Conservation (phyloP, 352 stramenopile genomes). For the Salisapilia sapeloensis region DNA sequence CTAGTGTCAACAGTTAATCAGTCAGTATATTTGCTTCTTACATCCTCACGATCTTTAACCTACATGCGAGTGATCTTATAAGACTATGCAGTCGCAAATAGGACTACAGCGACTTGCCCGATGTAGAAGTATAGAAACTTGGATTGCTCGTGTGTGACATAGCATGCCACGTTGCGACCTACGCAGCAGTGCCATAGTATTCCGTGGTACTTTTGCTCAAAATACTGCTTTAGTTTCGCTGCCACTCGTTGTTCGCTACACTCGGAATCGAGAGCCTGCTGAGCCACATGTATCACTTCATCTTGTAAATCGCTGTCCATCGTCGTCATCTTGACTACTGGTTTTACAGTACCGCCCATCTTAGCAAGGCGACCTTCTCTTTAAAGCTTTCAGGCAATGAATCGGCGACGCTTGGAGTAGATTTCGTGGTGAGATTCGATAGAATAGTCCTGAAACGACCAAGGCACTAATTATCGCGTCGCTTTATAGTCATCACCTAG, state of each 20-base stretch:
- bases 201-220: slow-evolving; percentile 85
- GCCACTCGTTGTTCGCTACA: slow-evolving; percentile 81
- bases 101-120: slow-evolving; percentile 86
- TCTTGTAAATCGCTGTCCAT: slow-evolving; percentile 78
- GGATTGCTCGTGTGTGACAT: slow-evolving; percentile 87
- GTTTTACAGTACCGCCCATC: slow-evolving; percentile 55
- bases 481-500: slow-evolving; percentile 1
- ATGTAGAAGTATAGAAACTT: slow-evolving; percentile 96
- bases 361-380: not conserved
- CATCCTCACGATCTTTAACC: no score
- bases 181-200: slow-evolving; percentile 91
- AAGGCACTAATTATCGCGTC: not conserved
- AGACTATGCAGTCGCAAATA: slow-evolving; percentile 72
- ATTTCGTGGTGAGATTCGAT: not conserved
- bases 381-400: not conserved
- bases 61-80: no score
- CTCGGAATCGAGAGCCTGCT: slow-evolving; percentile 66
- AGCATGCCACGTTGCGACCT: slow-evolving; percentile 87
- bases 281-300: slow-evolving; percentile 62
- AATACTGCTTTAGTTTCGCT: slow-evolving; percentile 82
- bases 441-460: not conserved
- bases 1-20: no score
- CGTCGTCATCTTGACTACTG: slow-evolving; percentile 76
- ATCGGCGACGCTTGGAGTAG: not conserved
- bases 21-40: no score